These are phyloP conservation scores for Williopsis jadinii DNA, from an alignment of 1,139 yeast species.

Conservation along the genomic window DNA sequence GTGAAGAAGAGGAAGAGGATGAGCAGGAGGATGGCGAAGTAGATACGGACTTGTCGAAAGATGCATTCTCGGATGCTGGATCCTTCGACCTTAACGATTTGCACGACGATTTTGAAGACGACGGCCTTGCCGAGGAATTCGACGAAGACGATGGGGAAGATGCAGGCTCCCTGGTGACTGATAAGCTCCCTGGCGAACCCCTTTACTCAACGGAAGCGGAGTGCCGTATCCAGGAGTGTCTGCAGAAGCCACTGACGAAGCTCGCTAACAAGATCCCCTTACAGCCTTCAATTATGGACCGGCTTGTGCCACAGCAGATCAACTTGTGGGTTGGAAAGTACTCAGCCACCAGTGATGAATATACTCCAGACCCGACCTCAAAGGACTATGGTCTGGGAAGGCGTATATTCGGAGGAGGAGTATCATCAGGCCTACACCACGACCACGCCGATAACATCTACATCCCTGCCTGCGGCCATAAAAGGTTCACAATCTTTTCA, in stretches of 20 bases:
- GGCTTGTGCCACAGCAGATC: constrained; percentile 58
- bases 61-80: constrained; percentile 27
- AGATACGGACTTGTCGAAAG: constrained; percentile 30
- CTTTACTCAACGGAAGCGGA: constrained; percentile 25
- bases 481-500: constrained; percentile 57
- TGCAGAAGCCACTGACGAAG: constrained; percentile 57
- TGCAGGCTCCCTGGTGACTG: constrained; percentile 18
- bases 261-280: constrained; percentile 34
- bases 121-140: constrained; percentile 15
- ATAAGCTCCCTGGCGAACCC: constrained; percentile 18
- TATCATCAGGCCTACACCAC: constrained; percentile 74
- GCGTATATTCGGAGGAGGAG: constrained; percentile 44
- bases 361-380: constrained; percentile 18
- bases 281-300: constrained; percentile 34
- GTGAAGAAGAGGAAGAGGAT: constrained; percentile 12
- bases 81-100: constrained; percentile 40
- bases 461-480: constrained; percentile 50
- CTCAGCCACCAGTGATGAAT: constrained; percentile 11
- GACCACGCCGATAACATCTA: constrained; percentile 75
- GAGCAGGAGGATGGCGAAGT: constrained; percentile 35
- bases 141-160: constrained; percentile 20
- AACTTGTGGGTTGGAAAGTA: constrained; percentile 63
- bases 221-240: constrained; percentile 36
- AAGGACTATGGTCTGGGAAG: constrained; percentile 41
- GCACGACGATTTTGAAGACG: constrained; percentile 47